Evolutionary conservation across 2,329 filamentous ascomycete species (phyloP), one percentile per base, ranked within the genome.

Genomic region (Colletotrichum scovillei): DNA sequence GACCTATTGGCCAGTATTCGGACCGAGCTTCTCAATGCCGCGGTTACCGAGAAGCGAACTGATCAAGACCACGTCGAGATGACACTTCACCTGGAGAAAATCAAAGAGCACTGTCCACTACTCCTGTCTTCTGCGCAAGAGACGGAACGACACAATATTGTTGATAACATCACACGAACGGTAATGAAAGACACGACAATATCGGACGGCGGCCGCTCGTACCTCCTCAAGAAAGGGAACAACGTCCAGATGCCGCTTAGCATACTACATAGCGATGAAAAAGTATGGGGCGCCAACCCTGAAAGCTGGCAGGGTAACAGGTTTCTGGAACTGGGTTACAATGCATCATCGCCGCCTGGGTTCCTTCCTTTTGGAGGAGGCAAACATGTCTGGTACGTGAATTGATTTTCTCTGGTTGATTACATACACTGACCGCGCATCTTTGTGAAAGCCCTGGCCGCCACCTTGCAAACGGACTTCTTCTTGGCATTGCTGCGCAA

Each of bases 61-160:
- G 58, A 22, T 12, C 28, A 35, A n/a, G 9, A 30, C 16, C 22
- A 35, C 1, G 3, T 59, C 0, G 70, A 42, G 0, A 77, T 69
- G 9, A 79, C 74, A 1, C 78, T 88, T n/a, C 79, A 85, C 28
- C 79, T 83, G 63, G 76, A 77, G 1, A 76, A 76, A 3, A 80
- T 87, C 11, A 81, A 82, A 55, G 76, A 81, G 0, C 69, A 78
- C 5, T 84, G 83, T 58, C 85, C 86, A 0, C 77, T 87, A 4
- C 77, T 89, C 11, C 77, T 84, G 22, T 84, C 84, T 53, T 81
- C 81, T 16, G 86, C 84, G 75, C 81, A 83, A 28, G 87, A 88
- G 76, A 82, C 81, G 0, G 77, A 88, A 68, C 84, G 86, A 11
- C 22, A 16, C 16, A 16, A 26, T 22, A 56, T 56, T 56, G 53